These are phyloP conservation scores for Glaciozyma antarctica DNA, from an alignment of 768 basidiomycete genomes.

Conservation along the genomic window DNA sequence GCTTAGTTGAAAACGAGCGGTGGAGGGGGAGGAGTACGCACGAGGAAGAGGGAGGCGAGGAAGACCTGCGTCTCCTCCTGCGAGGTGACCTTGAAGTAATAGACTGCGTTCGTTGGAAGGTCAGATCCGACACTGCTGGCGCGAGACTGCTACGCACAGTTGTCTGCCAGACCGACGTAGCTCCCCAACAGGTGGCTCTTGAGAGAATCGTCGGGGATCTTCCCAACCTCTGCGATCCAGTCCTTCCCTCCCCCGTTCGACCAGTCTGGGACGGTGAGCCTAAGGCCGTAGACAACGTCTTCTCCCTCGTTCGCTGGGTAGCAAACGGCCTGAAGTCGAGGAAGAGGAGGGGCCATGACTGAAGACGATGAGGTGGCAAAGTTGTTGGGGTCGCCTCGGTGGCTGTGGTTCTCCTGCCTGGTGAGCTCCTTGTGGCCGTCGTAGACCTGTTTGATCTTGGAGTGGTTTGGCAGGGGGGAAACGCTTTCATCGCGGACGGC, in stretches of 20 bases:
- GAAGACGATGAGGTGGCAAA: background rate
- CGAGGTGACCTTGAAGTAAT: background rate
- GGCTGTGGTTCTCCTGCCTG: background rate
- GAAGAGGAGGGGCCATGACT: background rate
- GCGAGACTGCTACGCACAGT: background rate
- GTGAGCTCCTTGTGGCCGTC: too few species aligned
- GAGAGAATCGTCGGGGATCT: background rate
- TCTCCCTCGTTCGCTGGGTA: background rate
- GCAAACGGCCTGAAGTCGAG: background rate
- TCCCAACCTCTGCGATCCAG: background rate
- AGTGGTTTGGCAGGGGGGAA: too few species aligned
- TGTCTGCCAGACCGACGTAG: background rate
- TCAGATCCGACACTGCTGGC: background rate
- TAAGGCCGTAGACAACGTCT: background rate
- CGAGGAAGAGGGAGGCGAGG: background rate
- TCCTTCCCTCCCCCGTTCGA: background rate
- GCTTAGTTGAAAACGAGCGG: background rate
- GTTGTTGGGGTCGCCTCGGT: too few species aligned
- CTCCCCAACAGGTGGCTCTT: background rate
- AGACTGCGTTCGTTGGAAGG: background rate
- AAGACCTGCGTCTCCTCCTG: background rate
- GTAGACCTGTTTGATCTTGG: too few species aligned
- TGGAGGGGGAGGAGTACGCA: background rate
- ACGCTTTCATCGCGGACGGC: too few species aligned
- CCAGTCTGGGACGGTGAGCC: background rate